Percentiles rank a stretch among this genome's conserved stretches.
These are phyloP conservation scores for Solanum hybrid DNA, from an alignment of 305 asterid genomes.

Conservation along the genomic window DNA sequence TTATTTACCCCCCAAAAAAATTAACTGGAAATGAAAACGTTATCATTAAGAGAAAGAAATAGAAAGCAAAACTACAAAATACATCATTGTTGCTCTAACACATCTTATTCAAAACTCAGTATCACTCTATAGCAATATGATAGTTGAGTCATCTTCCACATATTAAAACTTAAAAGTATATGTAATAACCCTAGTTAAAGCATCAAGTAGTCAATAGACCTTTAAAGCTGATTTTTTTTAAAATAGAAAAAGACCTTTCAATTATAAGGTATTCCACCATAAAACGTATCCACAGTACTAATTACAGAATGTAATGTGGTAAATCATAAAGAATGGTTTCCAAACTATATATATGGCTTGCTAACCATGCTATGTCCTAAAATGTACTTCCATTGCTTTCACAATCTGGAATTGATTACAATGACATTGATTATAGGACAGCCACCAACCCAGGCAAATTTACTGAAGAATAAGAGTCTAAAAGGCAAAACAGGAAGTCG, in stretches of 20 bases:
- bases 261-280: neutral
- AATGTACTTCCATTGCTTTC: neutral
- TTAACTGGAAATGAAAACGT: neutral
- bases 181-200: neutral
- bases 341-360: neutral
- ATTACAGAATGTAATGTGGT: neutral
- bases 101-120: neutral
- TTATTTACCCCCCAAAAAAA: neutral
- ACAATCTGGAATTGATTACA: neutral
- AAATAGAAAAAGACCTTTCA: neutral
- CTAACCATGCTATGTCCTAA: neutral
- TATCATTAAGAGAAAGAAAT: neutral
- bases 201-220: neutral
- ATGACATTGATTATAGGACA: neutral
- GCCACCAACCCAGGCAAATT: neutral
- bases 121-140: neutral
- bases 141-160: neutral
- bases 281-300: neutral
- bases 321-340: neutral
- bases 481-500: neutral
- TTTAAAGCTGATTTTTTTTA: neutral
- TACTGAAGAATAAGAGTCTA: neutral
- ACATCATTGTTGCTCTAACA: neutral
- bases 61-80: neutral
- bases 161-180: neutral